These are phyloP conservation scores for Exophiala aquamarina DNA, from an alignment of 2,329 filamentous ascomycete genomes.

Conservation along the genomic window DNA sequence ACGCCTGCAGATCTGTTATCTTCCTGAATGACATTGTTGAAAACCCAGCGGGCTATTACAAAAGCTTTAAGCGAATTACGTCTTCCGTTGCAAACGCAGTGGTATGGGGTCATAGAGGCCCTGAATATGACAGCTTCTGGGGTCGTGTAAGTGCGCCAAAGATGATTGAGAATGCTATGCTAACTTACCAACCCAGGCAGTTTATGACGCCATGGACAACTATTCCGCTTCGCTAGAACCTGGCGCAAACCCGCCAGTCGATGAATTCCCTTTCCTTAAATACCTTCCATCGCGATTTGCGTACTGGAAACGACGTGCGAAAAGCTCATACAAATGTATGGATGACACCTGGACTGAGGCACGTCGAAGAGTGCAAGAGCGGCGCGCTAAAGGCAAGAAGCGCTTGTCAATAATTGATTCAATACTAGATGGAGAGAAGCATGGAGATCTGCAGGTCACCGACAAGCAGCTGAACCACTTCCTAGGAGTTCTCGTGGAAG, in stretches of 20 bases:
- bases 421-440: slow-evolving; percentile 12
- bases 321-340: slow-evolving; percentile 13
- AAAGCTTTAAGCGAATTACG: slow-evolving; percentile 21
- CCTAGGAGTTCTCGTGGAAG: slow-evolving; percentile 12
- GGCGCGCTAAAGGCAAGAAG: slow-evolving; percentile 11
- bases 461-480: slow-evolving; percentile 14
- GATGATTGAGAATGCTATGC: too few relatives aligned
- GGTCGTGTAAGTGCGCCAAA: slow-evolving; percentile 4
- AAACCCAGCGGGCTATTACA: slow-evolving; percentile 17
- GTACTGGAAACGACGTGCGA: slow-evolving; percentile 8
- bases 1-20: slow-evolving; percentile 4
- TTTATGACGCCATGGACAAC: slow-evolving; percentile 21
- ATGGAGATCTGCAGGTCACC: slow-evolving; percentile 8
- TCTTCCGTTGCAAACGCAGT: slow-evolving; percentile 22
- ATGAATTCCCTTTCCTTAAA: slow-evolving; percentile 22
- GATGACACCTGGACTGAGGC: slow-evolving; percentile 17
- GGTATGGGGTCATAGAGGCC: slow-evolving; percentile 22
- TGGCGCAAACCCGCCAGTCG: slow-evolving; percentile 24
- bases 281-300: slow-evolving; percentile 20
- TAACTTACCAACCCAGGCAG: slow-evolving; percentile 12
- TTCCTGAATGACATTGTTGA: slow-evolving; percentile 13
- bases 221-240: slow-evolving; percentile 19
- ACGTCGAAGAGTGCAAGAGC: slow-evolving; percentile 1
- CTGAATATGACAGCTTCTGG: slow-evolving; percentile 10
- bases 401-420: slow-evolving; percentile 10